Evolutionary conservation across 1,139 yeast genomes (phyloP), one percentile per base, ranked within the genome.

Genomic region (Kurtzmaniella quercitrusa): DNA sequence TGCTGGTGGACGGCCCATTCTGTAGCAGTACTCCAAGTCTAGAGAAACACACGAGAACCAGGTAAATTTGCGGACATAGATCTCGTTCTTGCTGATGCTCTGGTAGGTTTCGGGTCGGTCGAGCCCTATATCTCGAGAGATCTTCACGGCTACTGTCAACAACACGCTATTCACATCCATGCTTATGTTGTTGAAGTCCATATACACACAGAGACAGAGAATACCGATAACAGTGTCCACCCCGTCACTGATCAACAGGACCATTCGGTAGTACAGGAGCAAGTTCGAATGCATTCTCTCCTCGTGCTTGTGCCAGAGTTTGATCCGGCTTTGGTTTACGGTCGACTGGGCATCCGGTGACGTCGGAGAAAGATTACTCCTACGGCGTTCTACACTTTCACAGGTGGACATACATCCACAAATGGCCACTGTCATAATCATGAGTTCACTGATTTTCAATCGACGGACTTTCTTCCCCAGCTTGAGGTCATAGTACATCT

Each of bases 101-200:
- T 54, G 52, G 42, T 72, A 71, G 2, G 76, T 60, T 49, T 83
- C 88, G 14, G 62, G 63, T 29, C 88, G 62, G 54, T 85, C 86
- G 19, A 86, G 62, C 0, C 94, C 94, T 45, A 83, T 60, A 41
- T 79, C 84, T 50, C 76, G 81, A 0, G 88, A 86, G 50, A 70
- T 74, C 44, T 88, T 65, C 2, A 79, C 70, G 1, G 83, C 83
- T 8, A 77, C 70, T 0, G 82, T 63, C 0, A 72, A 57, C 10
- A 82, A 53, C 31, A 72, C 63, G 51, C 70, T 74, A 33, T 73
- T 68, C 33, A 66, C 60, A 33, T 73, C 75, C 15, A 78, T 68
- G 41, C 79, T 81, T 9, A 77, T 62, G 52, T 71, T 77, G 19
- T 29, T 38, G 12, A 15, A 23, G 14, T 41, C 44, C 37, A 33